Percentiles rank a stretch among this genome's conserved stretches.
Conservation (phyloP, 495 filamentous ascomycete species). For the Pyrenula aspistea region DNA sequence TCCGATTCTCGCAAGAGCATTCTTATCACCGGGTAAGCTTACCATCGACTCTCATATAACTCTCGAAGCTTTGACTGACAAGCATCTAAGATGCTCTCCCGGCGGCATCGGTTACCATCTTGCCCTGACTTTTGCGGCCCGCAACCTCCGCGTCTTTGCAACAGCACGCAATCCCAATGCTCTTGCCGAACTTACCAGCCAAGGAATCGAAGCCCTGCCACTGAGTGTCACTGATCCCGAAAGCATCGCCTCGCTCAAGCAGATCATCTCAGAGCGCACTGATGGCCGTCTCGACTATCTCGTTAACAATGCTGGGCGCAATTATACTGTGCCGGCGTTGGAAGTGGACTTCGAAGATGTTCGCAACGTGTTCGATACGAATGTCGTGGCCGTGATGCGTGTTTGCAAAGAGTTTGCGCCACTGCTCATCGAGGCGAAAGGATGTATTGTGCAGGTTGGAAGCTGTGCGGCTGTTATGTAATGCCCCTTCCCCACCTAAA, state of each 20-base stretch:
- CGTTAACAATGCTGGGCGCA: slow-evolving; percentile 50
- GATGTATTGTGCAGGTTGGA: slow-evolving; percentile 51
- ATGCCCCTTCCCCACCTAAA: neutral
- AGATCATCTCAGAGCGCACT: slow-evolving; percentile 28
- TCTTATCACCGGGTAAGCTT: neutral
- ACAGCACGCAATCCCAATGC: slow-evolving; percentile 24
- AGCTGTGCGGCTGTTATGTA: slow-evolving; percentile 40
- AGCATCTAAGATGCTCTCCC: slow-evolving; percentile 14
- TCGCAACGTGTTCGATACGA: slow-evolving; percentile 39
- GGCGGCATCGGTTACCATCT: slow-evolving; percentile 27
- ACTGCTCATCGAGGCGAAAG: slow-evolving; percentile 43
- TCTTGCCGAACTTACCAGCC: slow-evolving; percentile 15
- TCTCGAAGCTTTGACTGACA: neutral
- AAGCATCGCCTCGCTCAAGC: slow-evolving; percentile 31
- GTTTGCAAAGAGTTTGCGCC: slow-evolving; percentile 49
- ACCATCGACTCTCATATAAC: neutral
- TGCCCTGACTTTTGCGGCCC: slow-evolving; percentile 18
- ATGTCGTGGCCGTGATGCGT: slow-evolving; percentile 45
- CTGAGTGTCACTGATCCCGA: slow-evolving; percentile 36
- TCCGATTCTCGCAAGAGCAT: neutral
- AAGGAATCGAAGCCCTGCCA: slow-evolving; percentile 41
- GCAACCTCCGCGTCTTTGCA: slow-evolving; percentile 27
- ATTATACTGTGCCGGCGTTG: slow-evolving; percentile 51
- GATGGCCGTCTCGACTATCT: slow-evolving; percentile 40
- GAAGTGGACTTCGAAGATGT: slow-evolving; percentile 41